A percentile compares a stretch with the other conserved stretches of the same genome.
Conservation (phyloP, 2,329 filamentous ascomycete species). For the Xylariales sp. region DNA sequence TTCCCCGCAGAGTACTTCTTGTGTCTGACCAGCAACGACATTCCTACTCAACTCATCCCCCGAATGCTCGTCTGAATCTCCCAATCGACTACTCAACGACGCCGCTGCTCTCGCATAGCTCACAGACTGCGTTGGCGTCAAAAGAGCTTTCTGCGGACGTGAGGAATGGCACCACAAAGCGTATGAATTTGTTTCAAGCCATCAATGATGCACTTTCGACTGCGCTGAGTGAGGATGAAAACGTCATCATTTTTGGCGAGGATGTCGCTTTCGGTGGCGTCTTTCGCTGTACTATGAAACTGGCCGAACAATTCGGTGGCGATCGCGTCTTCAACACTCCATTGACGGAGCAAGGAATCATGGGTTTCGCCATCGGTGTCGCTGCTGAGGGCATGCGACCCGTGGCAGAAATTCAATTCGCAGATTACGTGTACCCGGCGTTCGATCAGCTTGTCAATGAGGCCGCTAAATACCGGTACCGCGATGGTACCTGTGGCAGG, state of each 20-base stretch:
- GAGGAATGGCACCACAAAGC: constrained; percentile 68
- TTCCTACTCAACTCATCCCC: constrained; percentile 51
- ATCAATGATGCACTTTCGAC: constrained; percentile 86
- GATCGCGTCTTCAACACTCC: constrained; percentile 96
- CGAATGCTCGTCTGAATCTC: constrained; percentile 69
- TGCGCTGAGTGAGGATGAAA: constrained; percentile 77
- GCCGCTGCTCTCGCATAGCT: constrained; percentile 74
- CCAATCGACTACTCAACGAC: constrained; percentile 84
- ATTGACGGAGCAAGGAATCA: constrained; percentile 87
- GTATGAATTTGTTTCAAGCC: constrained; percentile 90
- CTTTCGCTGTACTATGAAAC: constrained; percentile 88
- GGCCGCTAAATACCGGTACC: constrained; percentile 81
- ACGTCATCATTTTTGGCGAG: constrained; percentile 89
- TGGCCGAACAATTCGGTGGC: constrained; percentile 80
- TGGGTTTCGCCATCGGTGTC: constrained; percentile 87
- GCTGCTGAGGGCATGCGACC: constrained; percentile 90
- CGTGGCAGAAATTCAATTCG: constrained; percentile 92
- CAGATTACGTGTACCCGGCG: constrained; percentile 88
- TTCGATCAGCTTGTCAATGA: constrained; percentile 96
- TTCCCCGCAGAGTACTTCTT: not conserved
- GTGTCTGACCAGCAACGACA: constrained; percentile 10
- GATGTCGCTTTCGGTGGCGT: constrained; percentile 97
- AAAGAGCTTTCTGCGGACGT: constrained; percentile 65
- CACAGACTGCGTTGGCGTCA: constrained; percentile 66
- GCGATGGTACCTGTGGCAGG: constrained; percentile 55